Conservation (phyloP, 2,329 filamentous ascomycete species). For the Sporothrix variecibatus region DNA sequence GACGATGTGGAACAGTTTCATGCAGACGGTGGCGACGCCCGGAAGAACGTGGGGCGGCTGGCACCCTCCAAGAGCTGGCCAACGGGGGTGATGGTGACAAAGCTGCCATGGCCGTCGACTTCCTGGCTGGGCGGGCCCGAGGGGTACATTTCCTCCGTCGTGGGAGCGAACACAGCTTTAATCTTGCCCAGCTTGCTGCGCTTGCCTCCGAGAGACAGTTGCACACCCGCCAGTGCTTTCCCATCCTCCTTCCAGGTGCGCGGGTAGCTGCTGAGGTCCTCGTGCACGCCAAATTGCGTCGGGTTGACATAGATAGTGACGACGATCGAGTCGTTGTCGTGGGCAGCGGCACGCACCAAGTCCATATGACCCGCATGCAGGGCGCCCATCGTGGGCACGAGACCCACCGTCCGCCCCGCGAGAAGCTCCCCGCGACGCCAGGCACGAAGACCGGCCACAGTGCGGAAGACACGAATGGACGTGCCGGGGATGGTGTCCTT, state of each 20-base stretch:
- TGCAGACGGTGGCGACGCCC: slow-evolving; percentile 93
- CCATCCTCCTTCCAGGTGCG: slow-evolving; percentile 84
- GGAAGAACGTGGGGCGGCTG: slow-evolving; percentile 89
- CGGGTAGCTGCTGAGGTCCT: slow-evolving; percentile 88
- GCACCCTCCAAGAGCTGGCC: slow-evolving; percentile 79
- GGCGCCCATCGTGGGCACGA: slow-evolving; percentile 97
- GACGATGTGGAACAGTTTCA: slow-evolving; percentile 87
- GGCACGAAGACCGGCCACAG: slow-evolving; percentile 68
- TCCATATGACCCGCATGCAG: slow-evolving; percentile 90
- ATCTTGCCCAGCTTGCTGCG: slow-evolving; percentile 32
- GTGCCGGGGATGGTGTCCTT: slow-evolving; percentile 56
- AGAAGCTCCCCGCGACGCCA: slow-evolving; percentile 68
- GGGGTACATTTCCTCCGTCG: slow-evolving; percentile 84
- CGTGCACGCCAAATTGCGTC: slow-evolving; percentile 86
- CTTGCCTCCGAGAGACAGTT: slow-evolving; percentile 53
- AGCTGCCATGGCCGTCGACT: slow-evolving; percentile 76
- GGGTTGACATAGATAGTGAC: slow-evolving; percentile 96
- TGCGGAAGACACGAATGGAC: slow-evolving; percentile 71
- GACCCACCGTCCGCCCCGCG: slow-evolving; percentile 71
- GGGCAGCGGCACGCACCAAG: slow-evolving; percentile 79
- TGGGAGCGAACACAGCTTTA: slow-evolving; percentile 80
- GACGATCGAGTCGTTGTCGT: slow-evolving; percentile 82
- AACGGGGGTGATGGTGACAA: slow-evolving; percentile 87
- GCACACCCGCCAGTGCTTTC: slow-evolving; percentile 64
- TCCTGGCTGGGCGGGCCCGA: slow-evolving; percentile 72